Conservation (phyloP, 257 asterid species). For the Petunia axillaris region DNA sequence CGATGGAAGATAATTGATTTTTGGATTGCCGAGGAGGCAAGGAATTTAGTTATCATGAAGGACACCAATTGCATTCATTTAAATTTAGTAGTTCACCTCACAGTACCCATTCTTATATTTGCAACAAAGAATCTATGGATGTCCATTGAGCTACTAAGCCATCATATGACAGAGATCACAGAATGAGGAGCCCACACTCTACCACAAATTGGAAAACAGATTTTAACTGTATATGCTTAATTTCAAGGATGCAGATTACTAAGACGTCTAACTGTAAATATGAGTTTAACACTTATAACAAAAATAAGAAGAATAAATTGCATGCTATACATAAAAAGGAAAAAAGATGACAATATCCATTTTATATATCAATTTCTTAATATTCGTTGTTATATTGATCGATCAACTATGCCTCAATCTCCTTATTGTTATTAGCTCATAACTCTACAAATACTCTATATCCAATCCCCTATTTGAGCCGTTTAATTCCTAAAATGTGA, state of each 20-base stretch:
- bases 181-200: background rate
- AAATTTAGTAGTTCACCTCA: background rate
- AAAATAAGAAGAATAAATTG: background rate
- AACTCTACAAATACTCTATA: no score
- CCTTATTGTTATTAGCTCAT: no score
- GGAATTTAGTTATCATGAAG: background rate
- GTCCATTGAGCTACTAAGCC: conserved; percentile 1
- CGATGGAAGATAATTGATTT: background rate
- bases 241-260: no score
- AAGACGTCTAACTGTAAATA: no score
- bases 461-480: no score
- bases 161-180: background rate
- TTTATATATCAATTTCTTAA: no score
- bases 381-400: no score
- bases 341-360: no score
- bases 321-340: background rate
- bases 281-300: no score
- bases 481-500: no score
- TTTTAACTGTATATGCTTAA: no score
- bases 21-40: background rate
- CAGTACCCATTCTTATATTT: background rate
- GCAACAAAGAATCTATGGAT: background rate
- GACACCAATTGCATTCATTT: background rate
- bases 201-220: background rate
- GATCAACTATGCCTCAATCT: no score